Evolutionary conservation across 495 filamentous ascomycete genomes (phyloP).

Genomic region (Letharia lupina): DNA sequence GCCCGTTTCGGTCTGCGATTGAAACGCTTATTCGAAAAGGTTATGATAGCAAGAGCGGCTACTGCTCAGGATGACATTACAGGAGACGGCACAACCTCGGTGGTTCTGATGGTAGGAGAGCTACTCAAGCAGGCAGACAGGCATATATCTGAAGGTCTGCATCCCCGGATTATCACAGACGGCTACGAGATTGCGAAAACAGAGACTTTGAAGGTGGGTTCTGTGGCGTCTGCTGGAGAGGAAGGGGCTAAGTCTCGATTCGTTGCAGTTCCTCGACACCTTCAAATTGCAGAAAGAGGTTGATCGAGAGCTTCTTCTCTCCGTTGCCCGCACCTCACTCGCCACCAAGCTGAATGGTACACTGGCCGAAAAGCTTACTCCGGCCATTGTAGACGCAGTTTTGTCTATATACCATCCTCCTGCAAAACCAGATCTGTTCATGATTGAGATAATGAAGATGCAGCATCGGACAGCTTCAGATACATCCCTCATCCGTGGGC

Average conservation of each 20-base stretch:
- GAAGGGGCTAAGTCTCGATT: conserved; percentile 1
- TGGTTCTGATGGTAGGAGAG: conserved; percentile 92
- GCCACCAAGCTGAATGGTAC: conserved; percentile 86
- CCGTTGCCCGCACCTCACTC: conserved; percentile 88
- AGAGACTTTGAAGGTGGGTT: conserved; percentile 73
- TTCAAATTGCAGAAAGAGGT: conserved; percentile 85
- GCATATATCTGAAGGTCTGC: conserved; percentile 86
- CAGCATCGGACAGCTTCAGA: conserved; percentile 94
- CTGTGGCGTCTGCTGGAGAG: neutral
- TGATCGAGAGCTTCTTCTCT: conserved; percentile 88
- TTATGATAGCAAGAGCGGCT: conserved; percentile 97
- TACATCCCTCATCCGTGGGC: conserved; percentile 86
- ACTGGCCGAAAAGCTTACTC: conserved; percentile 83
- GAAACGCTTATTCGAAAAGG: conserved; percentile 34
- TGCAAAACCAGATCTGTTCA: conserved; percentile 92
- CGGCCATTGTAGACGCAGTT: conserved; percentile 91
- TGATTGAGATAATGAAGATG: conserved; percentile 99
- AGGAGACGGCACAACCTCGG: conserved; percentile 94
- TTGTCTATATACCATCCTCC: conserved; percentile 84
- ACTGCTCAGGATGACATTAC: conserved; percentile 98
- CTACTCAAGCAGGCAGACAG: conserved; percentile 94
- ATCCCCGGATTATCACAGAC: conserved; percentile 94
- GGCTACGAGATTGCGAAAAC: conserved; percentile 95
- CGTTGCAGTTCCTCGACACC: conserved; percentile 72
- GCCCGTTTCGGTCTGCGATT: conserved; percentile 24